Evolutionary conservation across 768 basidiomycete genomes (phyloP).

Genomic region (Tulasnella calospora): DNA sequence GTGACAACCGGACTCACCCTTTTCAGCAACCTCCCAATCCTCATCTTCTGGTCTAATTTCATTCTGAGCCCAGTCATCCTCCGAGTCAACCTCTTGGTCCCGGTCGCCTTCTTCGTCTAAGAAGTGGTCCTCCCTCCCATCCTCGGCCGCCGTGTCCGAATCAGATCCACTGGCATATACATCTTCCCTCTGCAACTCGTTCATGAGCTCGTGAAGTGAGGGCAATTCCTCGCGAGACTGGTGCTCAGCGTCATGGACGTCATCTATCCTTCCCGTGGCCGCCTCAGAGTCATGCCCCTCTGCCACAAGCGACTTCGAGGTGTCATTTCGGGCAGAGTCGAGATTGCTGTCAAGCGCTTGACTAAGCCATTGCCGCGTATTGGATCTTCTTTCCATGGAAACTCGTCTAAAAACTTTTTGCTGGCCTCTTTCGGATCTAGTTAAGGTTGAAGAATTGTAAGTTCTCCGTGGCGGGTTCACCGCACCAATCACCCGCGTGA

Average conservation of each 20-base stretch:
- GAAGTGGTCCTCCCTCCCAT: neutral
- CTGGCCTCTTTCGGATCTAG: neutral
- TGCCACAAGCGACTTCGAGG: neutral
- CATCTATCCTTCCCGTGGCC: neutral
- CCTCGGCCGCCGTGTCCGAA: neutral
- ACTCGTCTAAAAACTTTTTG: neutral
- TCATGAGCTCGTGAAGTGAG: neutral
- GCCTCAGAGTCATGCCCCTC: neutral
- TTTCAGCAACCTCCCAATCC: slow-evolving; percentile 81
- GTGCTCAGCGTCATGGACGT: neutral
- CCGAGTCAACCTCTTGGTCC: neutral
- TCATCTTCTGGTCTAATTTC: slow-evolving; percentile 64
- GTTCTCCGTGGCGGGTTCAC: neutral
- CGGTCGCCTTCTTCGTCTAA: neutral
- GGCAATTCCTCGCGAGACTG: neutral
- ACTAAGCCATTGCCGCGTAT: neutral
- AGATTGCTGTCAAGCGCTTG: neutral
- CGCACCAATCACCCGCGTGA: neutral
- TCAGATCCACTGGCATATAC: neutral
- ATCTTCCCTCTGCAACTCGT: neutral
- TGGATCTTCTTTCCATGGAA: neutral
- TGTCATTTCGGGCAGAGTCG: neutral
- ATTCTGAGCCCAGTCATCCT: neutral
- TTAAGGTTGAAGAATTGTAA: neutral
- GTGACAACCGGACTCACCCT: slow-evolving; percentile 46